These are phyloP conservation scores for Citrullus colocynthis DNA, from an alignment of 306 rosid genomes.

Conservation along the genomic window DNA sequence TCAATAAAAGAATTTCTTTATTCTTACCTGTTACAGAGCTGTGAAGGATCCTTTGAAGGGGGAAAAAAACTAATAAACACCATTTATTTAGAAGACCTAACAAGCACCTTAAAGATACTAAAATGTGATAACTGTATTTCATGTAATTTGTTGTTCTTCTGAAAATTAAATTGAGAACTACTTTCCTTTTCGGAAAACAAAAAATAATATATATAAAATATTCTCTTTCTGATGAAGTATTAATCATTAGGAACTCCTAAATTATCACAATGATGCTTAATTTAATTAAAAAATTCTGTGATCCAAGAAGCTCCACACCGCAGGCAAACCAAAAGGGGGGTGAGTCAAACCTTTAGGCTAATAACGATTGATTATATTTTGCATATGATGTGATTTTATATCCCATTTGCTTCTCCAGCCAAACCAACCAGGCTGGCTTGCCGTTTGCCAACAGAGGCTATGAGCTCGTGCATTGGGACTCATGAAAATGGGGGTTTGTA, in stretches of 20 bases:
- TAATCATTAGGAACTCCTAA: not conserved
- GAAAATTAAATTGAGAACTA: not conserved
- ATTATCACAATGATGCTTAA: not conserved
- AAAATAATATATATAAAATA: not conserved
- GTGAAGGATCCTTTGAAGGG: not conserved
- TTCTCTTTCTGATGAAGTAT: not conserved
- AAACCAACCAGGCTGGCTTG: conserved; percentile 8
- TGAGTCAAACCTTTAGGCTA: not conserved
- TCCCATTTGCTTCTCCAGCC: not conserved
- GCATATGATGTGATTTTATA: not conserved
- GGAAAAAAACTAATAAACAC: not conserved
- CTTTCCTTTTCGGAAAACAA: not conserved
- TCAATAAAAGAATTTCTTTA: not conserved
- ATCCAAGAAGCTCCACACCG: conserved; percentile 3
- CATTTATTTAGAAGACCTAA: not conserved
- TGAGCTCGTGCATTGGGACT: conserved; percentile 18
- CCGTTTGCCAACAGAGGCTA: not conserved
- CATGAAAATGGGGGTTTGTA: conserved; percentile 11
- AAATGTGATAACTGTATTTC: not conserved
- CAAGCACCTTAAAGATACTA: not conserved
- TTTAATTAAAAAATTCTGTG: not conserved
- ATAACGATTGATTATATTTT: not conserved
- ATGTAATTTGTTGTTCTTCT: not conserved
- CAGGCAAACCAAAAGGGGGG: not conserved
- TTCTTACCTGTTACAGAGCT: not conserved